phyloP scores from a whole-genome alignment of 2,329 filamentous ascomycete genomes.

The Colletotrichum agaves region DNA sequence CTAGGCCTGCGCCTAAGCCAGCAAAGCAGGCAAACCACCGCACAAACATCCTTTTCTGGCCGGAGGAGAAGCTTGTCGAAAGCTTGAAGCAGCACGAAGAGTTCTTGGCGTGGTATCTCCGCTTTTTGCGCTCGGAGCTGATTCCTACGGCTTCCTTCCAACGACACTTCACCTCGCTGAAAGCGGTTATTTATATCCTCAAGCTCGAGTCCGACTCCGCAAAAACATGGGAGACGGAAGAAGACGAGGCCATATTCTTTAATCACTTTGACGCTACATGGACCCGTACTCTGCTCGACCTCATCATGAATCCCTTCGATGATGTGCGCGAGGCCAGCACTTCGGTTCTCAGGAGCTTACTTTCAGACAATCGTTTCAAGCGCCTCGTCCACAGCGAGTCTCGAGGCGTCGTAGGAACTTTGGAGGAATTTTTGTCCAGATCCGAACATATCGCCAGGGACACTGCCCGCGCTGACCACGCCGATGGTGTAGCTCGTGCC shows the following conservation, averaged over 20 bases:
- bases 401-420: slow-evolving; percentile 41
- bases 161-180: slow-evolving; percentile 84
- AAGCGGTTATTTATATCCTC: slow-evolving; percentile 74
- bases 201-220: slow-evolving; percentile 72
- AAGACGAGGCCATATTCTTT: slow-evolving; percentile 54
- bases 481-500: slow-evolving; percentile 86
- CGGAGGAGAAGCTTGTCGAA: slow-evolving; percentile 49
- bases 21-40: slow-evolving; percentile 42
- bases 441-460: slow-evolving; percentile 69
- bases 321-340: slow-evolving; percentile 78
- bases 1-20: slow-evolving; percentile 20
- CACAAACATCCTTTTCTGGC: slow-evolving; percentile 51
- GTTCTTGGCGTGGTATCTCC: slow-evolving; percentile 80
- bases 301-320: slow-evolving; percentile 90
- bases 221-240: slow-evolving; percentile 51
- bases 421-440: slow-evolving; percentile 60
- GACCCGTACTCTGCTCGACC: slow-evolving; percentile 76
- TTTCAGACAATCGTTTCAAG: slow-evolving; percentile 52
- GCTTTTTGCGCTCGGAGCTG: slow-evolving; percentile 79
- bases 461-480: slow-evolving; percentile 89
- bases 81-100: slow-evolving; percentile 62
- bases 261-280: slow-evolving; percentile 60
- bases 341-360: slow-evolving; percentile 60
- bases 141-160: slow-evolving; percentile 88
- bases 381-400: slow-evolving; percentile 35